Evolutionary conservation across 805 yeast genomes (phyloP), one percentile per base, ranked within the genome.

Genomic region (Candida xyloterini): DNA sequence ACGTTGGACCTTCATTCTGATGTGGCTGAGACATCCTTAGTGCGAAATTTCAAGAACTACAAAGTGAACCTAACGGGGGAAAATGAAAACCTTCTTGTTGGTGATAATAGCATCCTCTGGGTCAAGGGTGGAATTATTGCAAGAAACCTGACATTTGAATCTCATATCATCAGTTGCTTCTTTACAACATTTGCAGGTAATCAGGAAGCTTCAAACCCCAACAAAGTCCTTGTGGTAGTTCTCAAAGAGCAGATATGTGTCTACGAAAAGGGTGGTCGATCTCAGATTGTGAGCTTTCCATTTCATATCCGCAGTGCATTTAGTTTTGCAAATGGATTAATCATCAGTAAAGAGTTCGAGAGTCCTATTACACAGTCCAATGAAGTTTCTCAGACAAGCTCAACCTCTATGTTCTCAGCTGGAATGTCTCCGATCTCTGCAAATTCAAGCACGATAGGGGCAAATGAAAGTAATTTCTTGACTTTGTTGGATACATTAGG

Each of bases 401-500:
- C 38, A 10, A 30, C 53, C 1, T 35, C 50, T 5, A 38, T 28
- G 1, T 33, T 36, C 21, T 27, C 50, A 9, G 31, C 44, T 5
- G 42, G 51, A 15, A 16, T 39, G 1, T 44, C 52, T 7, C 45
- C 54, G 1, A 30, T 45, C n/a, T 46, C 50, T 6, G 41, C 53
- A 3, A 24, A 52, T 3, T 38, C 51, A 2, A 38, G 35, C 22
- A 33, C 48, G 10, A 25, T 37, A 2, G 38, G 46, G 15, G 43
- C 46, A 25, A 41, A 40, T 22, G 64, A 61, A 15, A 43, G 56
- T 29, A 62, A 60, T 23, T 83, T 85, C 49, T 67, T 87, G 38
- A 79, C 95, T 0, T 56, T 88, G 43, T 70, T 79, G 1, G 95
- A 86, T 55, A 91, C 95, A 1, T 63, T 83, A 44, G 75, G 78